Percentiles rank a stretch among this genome's conserved stretches.
These are phyloP conservation scores for Pseudogymnoascus sp. DNA, from an alignment of 2,329 filamentous ascomycete genomes.

Conservation along the genomic window DNA sequence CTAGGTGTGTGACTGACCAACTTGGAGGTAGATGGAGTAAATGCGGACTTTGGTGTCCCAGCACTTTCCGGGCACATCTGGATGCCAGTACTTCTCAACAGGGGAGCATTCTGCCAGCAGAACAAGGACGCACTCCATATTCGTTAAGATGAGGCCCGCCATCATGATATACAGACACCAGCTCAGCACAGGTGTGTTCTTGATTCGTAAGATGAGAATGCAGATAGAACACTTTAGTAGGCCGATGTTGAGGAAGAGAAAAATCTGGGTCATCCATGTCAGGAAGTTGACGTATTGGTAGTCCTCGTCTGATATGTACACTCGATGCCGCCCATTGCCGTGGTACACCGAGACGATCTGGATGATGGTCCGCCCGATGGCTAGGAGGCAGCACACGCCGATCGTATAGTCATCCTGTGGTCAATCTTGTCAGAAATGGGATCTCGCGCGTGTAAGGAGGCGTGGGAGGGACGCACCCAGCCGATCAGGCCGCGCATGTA, in stretches of 20 bases:
- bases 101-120: too few relatives aligned
- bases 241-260: conserved; percentile 35
- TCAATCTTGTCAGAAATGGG: neutral
- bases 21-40: too few relatives aligned
- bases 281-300: conserved; percentile 34
- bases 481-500: conserved; percentile 26
- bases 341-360: conserved; percentile 30
- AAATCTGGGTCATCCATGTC: conserved; percentile 36
- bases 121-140: too few relatives aligned
- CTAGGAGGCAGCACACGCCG: conserved; percentile 26
- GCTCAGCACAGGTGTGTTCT: too few relatives aligned
- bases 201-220: conserved; percentile 32
- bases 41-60: too few relatives aligned
- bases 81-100: too few relatives aligned
- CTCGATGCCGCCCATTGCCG: conserved; percentile 36
- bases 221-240: conserved; percentile 38
- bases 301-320: conserved; percentile 29
- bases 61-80: too few relatives aligned
- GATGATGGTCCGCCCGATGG: conserved; percentile 27
- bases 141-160: too few relatives aligned
- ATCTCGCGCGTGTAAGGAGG: neutral
- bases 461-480: conserved; percentile 18
- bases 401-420: conserved; percentile 34
- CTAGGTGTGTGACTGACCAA: too few relatives aligned
- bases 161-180: too few relatives aligned